Evolutionary conservation across 768 basidiomycete genomes (phyloP), one percentile per base, ranked within the genome.

Genomic region (Hysterangium stoloniferum): DNA sequence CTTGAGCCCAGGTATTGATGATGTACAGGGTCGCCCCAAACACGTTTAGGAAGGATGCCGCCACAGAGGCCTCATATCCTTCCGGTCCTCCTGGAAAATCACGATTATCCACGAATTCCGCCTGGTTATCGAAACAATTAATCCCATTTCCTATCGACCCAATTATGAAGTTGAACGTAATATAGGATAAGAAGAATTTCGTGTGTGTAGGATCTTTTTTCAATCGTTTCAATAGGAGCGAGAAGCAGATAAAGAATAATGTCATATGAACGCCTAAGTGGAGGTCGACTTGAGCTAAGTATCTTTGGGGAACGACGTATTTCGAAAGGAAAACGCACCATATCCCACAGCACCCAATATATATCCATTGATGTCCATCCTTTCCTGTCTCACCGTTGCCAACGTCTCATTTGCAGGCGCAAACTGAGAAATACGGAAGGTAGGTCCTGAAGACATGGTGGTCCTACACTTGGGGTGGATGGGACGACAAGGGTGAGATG

Each of bases 11-110:
- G 22, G 65, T 62, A 6, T 56, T 55, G 25, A 67, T 52, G 15
- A 67, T 54, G 34, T 58, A 67, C 17, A 61, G 54, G 2, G 62
- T 57, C 15, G 59, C 64, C 1, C 52, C 45, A 11, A 68, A 46
- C 15, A 63, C 57, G 61, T 57, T 52, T 58, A 65, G 61, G 59
- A 62, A 13, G 58, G 50, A 9, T 54, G 48, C 4, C n/a, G n/a
- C n/a, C n/a, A n/a, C n/a, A n/a, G n/a, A n/a, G n/a, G n/a, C n/a
- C n/a, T n/a, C n/a, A 54, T 41, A 55, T 62, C 42, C 57, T 19
- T 54, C 52, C 13, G 55, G 56, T 1, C 64, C 65, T n/a, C 62
- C 62, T 4, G 61, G 58, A 24, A 51, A 45, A 36, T 58, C 52
- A 25, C 61, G 52, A 48, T 56, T 46, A 35, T 56, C 56, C 31